phyloP scores from a whole-genome alignment of 1,139 yeast genomes.

The Pichia sp. region DNA sequence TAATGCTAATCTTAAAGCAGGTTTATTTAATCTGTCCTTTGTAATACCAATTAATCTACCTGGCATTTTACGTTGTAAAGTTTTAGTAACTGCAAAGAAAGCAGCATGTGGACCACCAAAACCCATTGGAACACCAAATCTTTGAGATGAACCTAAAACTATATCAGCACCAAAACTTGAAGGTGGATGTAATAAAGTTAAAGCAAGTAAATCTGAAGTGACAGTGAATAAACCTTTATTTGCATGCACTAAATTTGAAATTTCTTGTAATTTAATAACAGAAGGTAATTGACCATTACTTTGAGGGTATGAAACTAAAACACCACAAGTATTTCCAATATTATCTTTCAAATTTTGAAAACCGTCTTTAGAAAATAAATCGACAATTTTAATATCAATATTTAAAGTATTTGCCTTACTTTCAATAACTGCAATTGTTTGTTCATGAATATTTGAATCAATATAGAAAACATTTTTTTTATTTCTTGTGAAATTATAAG shows the following conservation, averaged over 20 bases:
- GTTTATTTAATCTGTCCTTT: slow-evolving; percentile 83
- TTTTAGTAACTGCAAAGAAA: slow-evolving; percentile 77
- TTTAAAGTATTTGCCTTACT: slow-evolving; percentile 75
- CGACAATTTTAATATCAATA: slow-evolving; percentile 56
- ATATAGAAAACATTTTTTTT: slow-evolving; percentile 66
- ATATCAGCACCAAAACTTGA: slow-evolving; percentile 85
- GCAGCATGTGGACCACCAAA: slow-evolving; percentile 99
- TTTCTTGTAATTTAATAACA: slow-evolving; percentile 39
- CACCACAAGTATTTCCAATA: slow-evolving; percentile 59
- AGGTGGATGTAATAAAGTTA: slow-evolving; percentile 81
- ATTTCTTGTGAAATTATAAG: slow-evolving; percentile 60
- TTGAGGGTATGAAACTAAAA: slow-evolving; percentile 82
- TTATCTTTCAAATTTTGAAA: slow-evolving; percentile 34
- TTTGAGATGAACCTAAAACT: slow-evolving; percentile 86
- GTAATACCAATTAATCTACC: slow-evolving; percentile 93
- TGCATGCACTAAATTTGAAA: slow-evolving; percentile 62
- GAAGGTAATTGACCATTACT: slow-evolving; percentile 70
- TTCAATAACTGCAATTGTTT: slow-evolving; percentile 70
- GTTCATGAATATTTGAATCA: slow-evolving; percentile 74
- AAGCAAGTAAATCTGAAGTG: slow-evolving; percentile 85
- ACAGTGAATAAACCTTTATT: slow-evolving; percentile 73
- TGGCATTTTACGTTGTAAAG: slow-evolving; percentile 86
- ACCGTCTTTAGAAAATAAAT: slow-evolving; percentile 44
- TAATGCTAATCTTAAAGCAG: slow-evolving; percentile 83
- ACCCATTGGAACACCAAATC: slow-evolving; percentile 97